These are phyloP conservation scores for Neonectria hederae DNA, from an alignment of 2,329 filamentous ascomycete species.

Conservation along the genomic window DNA sequence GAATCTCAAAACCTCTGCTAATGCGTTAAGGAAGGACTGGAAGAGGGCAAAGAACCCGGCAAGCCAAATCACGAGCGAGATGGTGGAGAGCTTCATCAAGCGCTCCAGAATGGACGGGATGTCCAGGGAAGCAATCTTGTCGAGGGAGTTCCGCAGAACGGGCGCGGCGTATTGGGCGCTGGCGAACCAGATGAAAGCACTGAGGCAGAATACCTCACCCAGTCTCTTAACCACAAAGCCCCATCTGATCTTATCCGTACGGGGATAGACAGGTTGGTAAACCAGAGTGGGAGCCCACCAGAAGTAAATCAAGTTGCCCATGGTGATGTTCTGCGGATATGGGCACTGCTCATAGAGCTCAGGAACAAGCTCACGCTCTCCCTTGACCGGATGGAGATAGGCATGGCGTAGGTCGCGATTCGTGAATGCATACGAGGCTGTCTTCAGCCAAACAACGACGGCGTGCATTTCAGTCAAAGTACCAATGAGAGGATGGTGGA, in stretches of 20 bases:
- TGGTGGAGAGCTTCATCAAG: constrained; percentile 93
- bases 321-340: constrained; percentile 90
- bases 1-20: constrained; percentile 90
- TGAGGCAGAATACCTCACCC: constrained; percentile 78
- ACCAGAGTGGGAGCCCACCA: constrained; percentile 98
- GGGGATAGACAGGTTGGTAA: constrained; percentile 96
- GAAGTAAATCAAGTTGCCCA: constrained; percentile 90
- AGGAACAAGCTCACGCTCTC: constrained; percentile 76
- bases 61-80: constrained; percentile 95
- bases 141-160: constrained; percentile 86
- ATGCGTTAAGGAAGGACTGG: constrained; percentile 88
- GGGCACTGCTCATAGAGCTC: constrained; percentile 84
- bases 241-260: constrained; percentile 84
- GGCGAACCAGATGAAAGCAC: constrained; percentile 93
- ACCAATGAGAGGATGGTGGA: constrained; percentile 93
- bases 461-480: constrained; percentile 91
- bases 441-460: constrained; percentile 96
- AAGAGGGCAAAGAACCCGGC: constrained; percentile 97
- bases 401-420: constrained; percentile 95
- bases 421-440: constrained; percentile 93
- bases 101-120: constrained; percentile 85
- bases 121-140: constrained; percentile 85
- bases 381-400: constrained; percentile 78
- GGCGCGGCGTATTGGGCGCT: constrained; percentile 95
- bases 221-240: constrained; percentile 85